Conservation (phyloP, 495 filamentous ascomycete genomes). For the Trichocladium uniseriatum region DNA sequence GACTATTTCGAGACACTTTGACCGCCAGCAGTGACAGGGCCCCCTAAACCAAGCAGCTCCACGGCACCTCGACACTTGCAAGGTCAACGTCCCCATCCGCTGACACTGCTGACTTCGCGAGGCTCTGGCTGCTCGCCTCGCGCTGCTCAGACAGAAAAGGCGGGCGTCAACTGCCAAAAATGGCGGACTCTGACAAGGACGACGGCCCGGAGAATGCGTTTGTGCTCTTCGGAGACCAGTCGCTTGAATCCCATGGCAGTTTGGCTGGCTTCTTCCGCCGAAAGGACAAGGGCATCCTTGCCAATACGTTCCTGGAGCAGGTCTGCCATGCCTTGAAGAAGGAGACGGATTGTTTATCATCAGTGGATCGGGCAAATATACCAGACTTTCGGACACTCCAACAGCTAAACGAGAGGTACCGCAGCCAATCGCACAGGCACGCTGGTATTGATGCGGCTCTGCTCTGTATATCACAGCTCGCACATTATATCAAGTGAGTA, state of each 20-base stretch:
- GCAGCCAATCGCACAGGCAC: constrained; percentile 47
- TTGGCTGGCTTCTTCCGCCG: constrained; percentile 51
- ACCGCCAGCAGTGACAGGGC: too few relatives aligned
- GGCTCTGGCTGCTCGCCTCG: too few relatives aligned
- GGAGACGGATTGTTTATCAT: constrained; percentile 52
- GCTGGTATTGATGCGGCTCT: constrained; percentile 57
- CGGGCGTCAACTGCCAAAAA: constrained; percentile 12
- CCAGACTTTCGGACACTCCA: constrained; percentile 60
- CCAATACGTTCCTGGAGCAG: constrained; percentile 57
- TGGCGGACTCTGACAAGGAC: constrained; percentile 14
- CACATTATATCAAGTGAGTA: constrained; percentile 67
- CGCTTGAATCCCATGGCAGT: constrained; percentile 58
- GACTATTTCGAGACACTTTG: too few relatives aligned
- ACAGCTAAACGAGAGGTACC: constrained; percentile 62
- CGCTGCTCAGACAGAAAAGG: background rate
- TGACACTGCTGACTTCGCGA: too few relatives aligned
- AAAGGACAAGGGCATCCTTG: constrained; percentile 53
- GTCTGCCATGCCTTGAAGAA: constrained; percentile 51
- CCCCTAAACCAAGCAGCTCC: too few relatives aligned
- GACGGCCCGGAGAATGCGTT: constrained; percentile 26
- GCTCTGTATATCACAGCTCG: constrained; percentile 61
- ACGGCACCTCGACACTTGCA: too few relatives aligned
- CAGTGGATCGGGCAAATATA: constrained; percentile 50
- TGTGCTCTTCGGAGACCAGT: constrained; percentile 72
- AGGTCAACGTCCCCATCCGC: too few relatives aligned